Conservation (phyloP, 2,329 filamentous ascomycete species). For the Cercospora beticola region DNA sequence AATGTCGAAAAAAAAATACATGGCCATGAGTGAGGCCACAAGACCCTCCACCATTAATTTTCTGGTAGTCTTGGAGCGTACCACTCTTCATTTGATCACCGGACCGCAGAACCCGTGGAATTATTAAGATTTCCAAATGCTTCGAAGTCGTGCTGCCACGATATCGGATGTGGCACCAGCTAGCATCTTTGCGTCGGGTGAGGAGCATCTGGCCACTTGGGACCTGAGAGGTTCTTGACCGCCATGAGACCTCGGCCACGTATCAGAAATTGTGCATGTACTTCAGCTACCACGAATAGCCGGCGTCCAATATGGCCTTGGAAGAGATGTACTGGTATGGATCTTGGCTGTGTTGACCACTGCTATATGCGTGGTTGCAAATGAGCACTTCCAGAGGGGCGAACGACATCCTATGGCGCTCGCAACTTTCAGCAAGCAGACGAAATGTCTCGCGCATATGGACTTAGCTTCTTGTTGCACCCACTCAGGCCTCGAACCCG, state of each 20-base stretch:
- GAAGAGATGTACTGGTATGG: background rate
- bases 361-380: background rate
- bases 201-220: background rate
- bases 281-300: too few relatives aligned
- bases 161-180: background rate
- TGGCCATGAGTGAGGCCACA: background rate
- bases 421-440: background rate
- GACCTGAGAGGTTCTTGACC: background rate
- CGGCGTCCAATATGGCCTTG: background rate
- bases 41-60: background rate
- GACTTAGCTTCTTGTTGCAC: background rate
- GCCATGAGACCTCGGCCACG: too few relatives aligned
- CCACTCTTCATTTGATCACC: too few relatives aligned
- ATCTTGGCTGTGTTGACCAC: background rate
- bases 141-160: background rate
- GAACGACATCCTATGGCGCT: background rate
- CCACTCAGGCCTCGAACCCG: background rate
- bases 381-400: background rate
- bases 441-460: background rate
- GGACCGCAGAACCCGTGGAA: background rate
- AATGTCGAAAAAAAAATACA: background rate
- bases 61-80: background rate
- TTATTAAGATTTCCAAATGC: background rate
- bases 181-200: background rate
- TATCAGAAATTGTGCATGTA: too few relatives aligned